Base-by-base conservation (phyloP, 768 basidiomycete genomes). In the Hortiboletus campestris region DNA sequence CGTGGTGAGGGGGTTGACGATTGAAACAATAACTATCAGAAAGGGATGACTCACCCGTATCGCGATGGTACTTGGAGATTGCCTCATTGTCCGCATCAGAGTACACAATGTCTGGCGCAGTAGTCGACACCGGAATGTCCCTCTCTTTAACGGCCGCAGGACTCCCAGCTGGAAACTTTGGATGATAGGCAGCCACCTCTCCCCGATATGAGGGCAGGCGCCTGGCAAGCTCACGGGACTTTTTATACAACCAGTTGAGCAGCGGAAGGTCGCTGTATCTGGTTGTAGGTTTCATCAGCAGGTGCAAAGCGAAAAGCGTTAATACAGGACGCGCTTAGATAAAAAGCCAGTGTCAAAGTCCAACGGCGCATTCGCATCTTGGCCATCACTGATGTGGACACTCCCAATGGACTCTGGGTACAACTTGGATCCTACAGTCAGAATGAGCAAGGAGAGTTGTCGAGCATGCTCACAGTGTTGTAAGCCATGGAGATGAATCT, bases 161-260 rank as follows among this genome's bases (percentile, higher is more conserved):
- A 19, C 73, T 65, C 4, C 60, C 64, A 1, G 47, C 49, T 1
- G 65, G 28, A 50, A 75, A 75, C 11, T 38, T 25, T 10, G 74
- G 74, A 32, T 62, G 55, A 2, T 20, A 8, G 17, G 41, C 6
- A 13, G 44, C 13, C 16, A 51, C 43, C 47, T 62, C 59, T 47
- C 61, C 61, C 34, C 59, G 50, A 47, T 53, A 62, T 4, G 45
- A 55, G 13, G 68, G 60, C 78, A 84, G 79, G n/a, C 84, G 78
- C 22, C 84, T 79, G 4, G 74, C 75, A 20, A 82, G 53, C 66
- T 86, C 84, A 6, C 83, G 74, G 6, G 64, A 54, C 49, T 74
- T 76, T 59, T 85, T 86, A 65, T 84, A 85, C 38, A 55, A 39
- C 68, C 66, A 81, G 50, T 72, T 72, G 43, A 85, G 58, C 20